These are phyloP conservation scores for Pseudozyma pruni DNA, from an alignment of 1,284 basidiomycete species.

Conservation along the genomic window DNA sequence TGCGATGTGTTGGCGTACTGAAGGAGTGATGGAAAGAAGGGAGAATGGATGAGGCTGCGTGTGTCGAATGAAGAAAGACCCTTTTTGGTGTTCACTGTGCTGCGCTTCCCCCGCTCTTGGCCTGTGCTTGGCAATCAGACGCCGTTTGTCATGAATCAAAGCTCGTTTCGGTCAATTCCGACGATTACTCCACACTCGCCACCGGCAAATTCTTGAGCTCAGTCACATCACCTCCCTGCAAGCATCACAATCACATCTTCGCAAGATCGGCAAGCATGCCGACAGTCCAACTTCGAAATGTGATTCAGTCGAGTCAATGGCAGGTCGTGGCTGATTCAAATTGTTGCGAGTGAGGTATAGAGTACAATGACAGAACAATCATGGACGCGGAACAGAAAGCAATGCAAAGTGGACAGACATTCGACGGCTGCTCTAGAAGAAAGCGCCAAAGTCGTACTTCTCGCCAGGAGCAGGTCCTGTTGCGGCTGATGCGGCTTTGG, in stretches of 20 bases:
- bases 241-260: too few relatives aligned
- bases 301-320: too few relatives aligned
- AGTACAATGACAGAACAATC: conserved; percentile 32
- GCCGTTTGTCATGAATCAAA: too few relatives aligned
- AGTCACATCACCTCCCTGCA: too few relatives aligned
- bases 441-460: conserved; percentile 57
- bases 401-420: not conserved
- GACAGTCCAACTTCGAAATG: too few relatives aligned
- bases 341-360: conserved; percentile 32
- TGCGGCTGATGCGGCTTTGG: conserved; percentile 36
- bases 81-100: not conserved
- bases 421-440: conserved; percentile 37
- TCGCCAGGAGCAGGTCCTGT: conserved; percentile 56
- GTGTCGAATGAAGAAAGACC: conserved; percentile 1
- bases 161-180: not conserved
- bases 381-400: not conserved
- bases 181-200: not conserved
- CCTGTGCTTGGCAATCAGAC: conserved; percentile 8
- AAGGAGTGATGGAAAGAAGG: not conserved
- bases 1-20: not conserved
- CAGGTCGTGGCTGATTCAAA: conserved; percentile 5
- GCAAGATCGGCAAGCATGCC: too few relatives aligned
- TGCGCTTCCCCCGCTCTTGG: not conserved
- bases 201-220: too few relatives aligned
- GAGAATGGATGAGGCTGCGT: not conserved